These are phyloP conservation scores for Russula compacta DNA, from an alignment of 768 basidiomycete species.

Conservation along the genomic window DNA sequence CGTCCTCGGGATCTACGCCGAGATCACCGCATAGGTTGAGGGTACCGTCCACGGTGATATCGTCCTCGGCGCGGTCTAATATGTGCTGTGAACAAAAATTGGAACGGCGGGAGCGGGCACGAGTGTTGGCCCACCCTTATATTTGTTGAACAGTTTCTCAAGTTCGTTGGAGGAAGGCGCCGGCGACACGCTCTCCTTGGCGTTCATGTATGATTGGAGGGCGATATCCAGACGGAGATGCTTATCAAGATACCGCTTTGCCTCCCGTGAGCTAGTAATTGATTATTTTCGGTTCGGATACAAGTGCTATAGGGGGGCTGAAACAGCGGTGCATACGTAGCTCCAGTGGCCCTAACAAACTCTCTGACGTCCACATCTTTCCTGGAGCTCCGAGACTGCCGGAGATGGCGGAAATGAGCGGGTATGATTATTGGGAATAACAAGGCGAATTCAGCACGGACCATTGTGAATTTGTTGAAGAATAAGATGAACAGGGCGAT, in stretches of 20 bases:
- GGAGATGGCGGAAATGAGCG: neutral
- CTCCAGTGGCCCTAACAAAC: conserved; percentile 13
- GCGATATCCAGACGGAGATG: conserved; percentile 65
- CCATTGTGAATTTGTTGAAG: conserved; percentile 8
- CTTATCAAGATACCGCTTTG: conserved; percentile 58
- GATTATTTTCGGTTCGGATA: neutral
- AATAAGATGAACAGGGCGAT: neutral
- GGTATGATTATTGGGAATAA: neutral
- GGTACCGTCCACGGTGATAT: conserved; percentile 73
- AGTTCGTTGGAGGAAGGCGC: conserved; percentile 29
- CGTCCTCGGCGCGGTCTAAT: conserved; percentile 47
- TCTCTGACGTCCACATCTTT: conserved; percentile 11
- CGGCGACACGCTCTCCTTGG: conserved; percentile 31
- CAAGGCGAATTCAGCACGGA: no score
- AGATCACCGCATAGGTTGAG: conserved; percentile 67
- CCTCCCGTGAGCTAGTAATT: conserved; percentile 37
- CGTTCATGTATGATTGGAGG: conserved; percentile 62
- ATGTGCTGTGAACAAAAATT: neutral
- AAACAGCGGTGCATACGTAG: conserved; percentile 10
- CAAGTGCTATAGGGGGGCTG: neutral
- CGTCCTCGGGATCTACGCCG: conserved; percentile 65
- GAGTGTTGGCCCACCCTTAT: conserved; percentile 30
- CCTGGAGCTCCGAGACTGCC: conserved; percentile 12
- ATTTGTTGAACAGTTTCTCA: conserved; percentile 34
- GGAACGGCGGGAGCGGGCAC: neutral